Evolutionary conservation across 345 rosid species (phyloP), one percentile per base, ranked within the genome.

Genomic region (Crucihimalaya himalaica): DNA sequence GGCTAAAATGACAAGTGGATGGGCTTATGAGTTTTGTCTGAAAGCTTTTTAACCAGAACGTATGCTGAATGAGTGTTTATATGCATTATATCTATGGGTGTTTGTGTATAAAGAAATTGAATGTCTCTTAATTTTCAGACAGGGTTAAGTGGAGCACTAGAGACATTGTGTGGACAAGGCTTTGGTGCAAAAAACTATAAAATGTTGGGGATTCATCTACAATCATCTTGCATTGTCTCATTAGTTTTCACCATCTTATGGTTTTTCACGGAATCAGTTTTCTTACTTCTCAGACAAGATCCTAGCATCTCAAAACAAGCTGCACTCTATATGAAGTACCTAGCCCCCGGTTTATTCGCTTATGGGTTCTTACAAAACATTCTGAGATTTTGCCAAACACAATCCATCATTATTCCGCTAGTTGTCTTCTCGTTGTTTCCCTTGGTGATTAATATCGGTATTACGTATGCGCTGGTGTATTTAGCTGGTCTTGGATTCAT

Each of bases 141-240:
- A 35, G 96, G 97, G 3, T 69, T 86, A 70, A 90, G 96, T 80
- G 97, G 96, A 61, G 86, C 91, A 43, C 80, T 93, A 6, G 98
- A 93, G 72, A 93, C 97, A 18, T 82, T 93, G 0, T 93, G 98
- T 75, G 96, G 98, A 8, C 98, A 91, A 86, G 94, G 82, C 10
- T 93, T 83, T 79, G 97, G 94, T 6, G 89, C 98, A 35, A 81
- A 84, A 64, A 12, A 14, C 60, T 88, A 93, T 76, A 82, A 76
- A 39, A 84, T 81, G 81, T 51, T 91, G 47, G 96, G 96, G 25
- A 74, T 88, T 45, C 76, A 93, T 79, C 81, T 89, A 1, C 98
- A 93, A 79, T 82, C 94, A 39, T 83, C 98, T 21, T 87, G 86
- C 81, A 82, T 87, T 0, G 81, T 86, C 34, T 86, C 93, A 5